Evolutionary conservation across 495 filamentous ascomycete species (phyloP), one percentile per base, ranked within the genome.

Genomic region (Aspergillus asperescens): DNA sequence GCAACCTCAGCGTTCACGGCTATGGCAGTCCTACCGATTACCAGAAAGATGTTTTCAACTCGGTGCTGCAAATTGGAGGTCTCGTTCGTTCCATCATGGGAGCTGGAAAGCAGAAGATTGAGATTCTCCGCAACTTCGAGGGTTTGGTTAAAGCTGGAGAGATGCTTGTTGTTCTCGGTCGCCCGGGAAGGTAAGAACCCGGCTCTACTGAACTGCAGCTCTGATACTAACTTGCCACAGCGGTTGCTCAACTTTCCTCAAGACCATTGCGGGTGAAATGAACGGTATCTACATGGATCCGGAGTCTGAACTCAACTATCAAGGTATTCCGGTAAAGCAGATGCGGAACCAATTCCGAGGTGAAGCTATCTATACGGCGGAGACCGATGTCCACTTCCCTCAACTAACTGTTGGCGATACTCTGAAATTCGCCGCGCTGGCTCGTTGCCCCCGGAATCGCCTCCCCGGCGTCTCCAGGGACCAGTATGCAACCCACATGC

Each of bases 141-240:
- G 89, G 88, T 1, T 61, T 90, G 6, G 74, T 92, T 2, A 79
- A 79, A 56, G 81, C 78, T 20, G 88, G 89, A 12, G 88, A 93
- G 70, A 89, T 89, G 83, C 71, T 93, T 34, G 74, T 92, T 15
- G 88, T 92, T 0, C 75, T 92, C 18, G 89, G 87, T 15, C 81
- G 83, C 19, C 89, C 88, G 12, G 89, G 84, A 54, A 72, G 63
- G 63, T 66, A 60, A 27, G 55, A 20, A 16, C 10, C 25, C n/a
- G 4, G 32, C 32, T 12, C 40, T 8, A 28, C 12, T 19, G 16
- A 23, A 13, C 18, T 49, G 9, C 19, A 32, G 19, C 12, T 16
- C n/a, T 7, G 19, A 47, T 52, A 38, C 58, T 61, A 47, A 59
- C 18, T 12, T 28, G 48, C 44, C 5, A 6, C 19, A 79, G 78